Conservation (phyloP, 228 moss, liverwort and hornwort genomes). For the Sphagnum fallax region DNA sequence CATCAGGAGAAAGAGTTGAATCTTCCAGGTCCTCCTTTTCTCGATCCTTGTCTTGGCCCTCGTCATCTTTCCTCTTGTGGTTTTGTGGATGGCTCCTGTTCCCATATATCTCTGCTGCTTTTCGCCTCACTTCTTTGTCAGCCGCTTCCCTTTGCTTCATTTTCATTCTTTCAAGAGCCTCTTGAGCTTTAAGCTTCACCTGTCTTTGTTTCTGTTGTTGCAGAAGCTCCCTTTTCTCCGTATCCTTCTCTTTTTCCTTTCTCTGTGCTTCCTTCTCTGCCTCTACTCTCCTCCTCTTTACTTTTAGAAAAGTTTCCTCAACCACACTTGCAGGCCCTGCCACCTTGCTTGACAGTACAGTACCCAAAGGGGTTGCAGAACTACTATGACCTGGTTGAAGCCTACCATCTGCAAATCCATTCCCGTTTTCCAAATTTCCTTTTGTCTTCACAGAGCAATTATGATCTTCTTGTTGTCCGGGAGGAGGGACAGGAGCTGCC, state of each 20-base stretch:
- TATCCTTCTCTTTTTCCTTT: conserved; percentile 50
- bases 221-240: conserved; percentile 29
- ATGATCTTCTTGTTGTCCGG: too few relatives aligned
- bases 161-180: conserved; percentile 41
- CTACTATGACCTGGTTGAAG: too few relatives aligned
- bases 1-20: conserved; percentile 6
- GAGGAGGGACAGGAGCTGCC: too few relatives aligned
- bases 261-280: conserved; percentile 70
- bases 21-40: conserved; percentile 16
- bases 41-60: conserved; percentile 36
- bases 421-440: too few relatives aligned
- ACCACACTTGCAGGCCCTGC: conserved; percentile 48
- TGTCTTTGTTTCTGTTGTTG: conserved; percentile 22
- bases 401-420: too few relatives aligned
- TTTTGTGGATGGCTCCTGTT: conserved; percentile 21
- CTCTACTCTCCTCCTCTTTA: conserved; percentile 59
- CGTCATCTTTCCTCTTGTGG: conserved; percentile 33
- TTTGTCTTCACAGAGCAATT: too few relatives aligned
- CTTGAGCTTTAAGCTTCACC: conserved; percentile 29
- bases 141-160: conserved; percentile 25
- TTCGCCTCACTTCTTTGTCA: conserved; percentile 25
- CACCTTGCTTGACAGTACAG: too few relatives aligned
- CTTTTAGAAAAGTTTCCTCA: conserved; percentile 56
- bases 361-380: too few relatives aligned
- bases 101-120: conserved; percentile 15